Conservation (phyloP, 805 yeast genomes). For the Wickerhamiella musiphila region DNA sequence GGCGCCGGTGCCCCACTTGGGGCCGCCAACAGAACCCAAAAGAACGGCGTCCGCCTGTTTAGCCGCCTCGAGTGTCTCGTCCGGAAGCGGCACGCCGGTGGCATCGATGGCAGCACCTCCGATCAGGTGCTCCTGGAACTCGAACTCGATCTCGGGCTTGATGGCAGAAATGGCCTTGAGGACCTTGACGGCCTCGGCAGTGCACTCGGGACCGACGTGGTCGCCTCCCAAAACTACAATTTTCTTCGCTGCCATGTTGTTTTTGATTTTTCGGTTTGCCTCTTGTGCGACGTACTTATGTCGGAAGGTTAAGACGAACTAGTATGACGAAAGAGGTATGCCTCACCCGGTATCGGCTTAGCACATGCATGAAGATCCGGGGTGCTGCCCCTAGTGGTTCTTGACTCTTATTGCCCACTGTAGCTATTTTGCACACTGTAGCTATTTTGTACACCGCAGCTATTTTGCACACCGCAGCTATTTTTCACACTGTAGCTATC, state of each 20-base stretch:
- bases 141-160: slow-evolving; percentile 42
- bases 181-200: slow-evolving; percentile 83
- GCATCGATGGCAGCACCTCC: slow-evolving; percentile 99
- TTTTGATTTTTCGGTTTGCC: too few species aligned
- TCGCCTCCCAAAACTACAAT: slow-evolving; percentile 90
- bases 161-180: slow-evolving; percentile 55
- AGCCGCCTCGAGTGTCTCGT: slow-evolving; percentile 64
- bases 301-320: too few species aligned
- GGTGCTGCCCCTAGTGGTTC: too few species aligned
- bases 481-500: too few species aligned
- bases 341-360: too few species aligned
- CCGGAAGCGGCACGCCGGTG: slow-evolving; percentile 81
- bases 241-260: slow-evolving; percentile 30
- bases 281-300: too few species aligned
- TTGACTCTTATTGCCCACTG: too few species aligned
- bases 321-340: too few species aligned
- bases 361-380: too few species aligned
- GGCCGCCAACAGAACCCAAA: slow-evolving; percentile 97
- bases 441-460: too few species aligned
- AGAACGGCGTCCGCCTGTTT: slow-evolving; percentile 86
- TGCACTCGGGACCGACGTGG: slow-evolving; percentile 87
- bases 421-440: too few species aligned
- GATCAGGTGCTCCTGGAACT: slow-evolving; percentile 68
- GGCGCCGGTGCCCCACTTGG: slow-evolving; percentile 95
- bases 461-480: too few species aligned